phyloP scores from a whole-genome alignment of 345 rosid species.

The Boechera stricta region DNA sequence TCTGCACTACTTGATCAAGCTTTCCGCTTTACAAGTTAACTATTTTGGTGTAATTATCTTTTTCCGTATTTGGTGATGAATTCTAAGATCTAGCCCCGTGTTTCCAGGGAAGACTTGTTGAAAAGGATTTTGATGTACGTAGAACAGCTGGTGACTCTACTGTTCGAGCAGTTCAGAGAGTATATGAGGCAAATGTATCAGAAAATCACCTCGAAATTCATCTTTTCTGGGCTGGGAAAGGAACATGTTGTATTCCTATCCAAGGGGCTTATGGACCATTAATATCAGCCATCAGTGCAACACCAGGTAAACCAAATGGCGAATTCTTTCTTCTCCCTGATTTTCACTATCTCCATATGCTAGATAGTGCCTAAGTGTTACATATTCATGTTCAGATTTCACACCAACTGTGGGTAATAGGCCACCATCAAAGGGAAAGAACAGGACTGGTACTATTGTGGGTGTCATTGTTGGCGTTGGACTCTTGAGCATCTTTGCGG shows the following conservation, averaged over 20 bases:
- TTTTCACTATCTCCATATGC: neutral
- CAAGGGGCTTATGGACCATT: slow-evolving; percentile 45
- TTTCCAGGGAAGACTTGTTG: slow-evolving; percentile 46
- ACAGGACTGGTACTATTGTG: slow-evolving; percentile 41
- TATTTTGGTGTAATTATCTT: too few relatives aligned
- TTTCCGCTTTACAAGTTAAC: neutral
- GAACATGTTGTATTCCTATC: slow-evolving; percentile 45
- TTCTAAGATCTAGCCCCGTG: slow-evolving; percentile 3
- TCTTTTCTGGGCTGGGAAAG: slow-evolving; percentile 48
- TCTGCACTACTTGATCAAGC: slow-evolving; percentile 19
- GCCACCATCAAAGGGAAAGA: slow-evolving; percentile 40
- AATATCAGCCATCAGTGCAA: slow-evolving; percentile 60
- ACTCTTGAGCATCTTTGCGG: slow-evolving; percentile 38
- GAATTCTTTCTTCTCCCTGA: neutral
- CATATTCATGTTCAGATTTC: slow-evolving; percentile 53
- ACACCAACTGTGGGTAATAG: slow-evolving; percentile 58
- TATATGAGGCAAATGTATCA: slow-evolving; percentile 33
- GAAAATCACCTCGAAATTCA: slow-evolving; percentile 41
- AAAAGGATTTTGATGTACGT: slow-evolving; percentile 56
- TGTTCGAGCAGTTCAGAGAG: slow-evolving; percentile 37
- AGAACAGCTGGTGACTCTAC: slow-evolving; percentile 49
- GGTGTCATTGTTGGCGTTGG: slow-evolving; percentile 32
- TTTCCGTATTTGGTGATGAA: slow-evolving; percentile 1
- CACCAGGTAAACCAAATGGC: slow-evolving; percentile 48
- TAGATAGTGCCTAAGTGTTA: slow-evolving; percentile 2